Percentiles rank a stretch among this genome's conserved stretches.
phyloP scores from a whole-genome alignment of 371 early-diverging fungal species.

The Chytridium lagenaria region DNA sequence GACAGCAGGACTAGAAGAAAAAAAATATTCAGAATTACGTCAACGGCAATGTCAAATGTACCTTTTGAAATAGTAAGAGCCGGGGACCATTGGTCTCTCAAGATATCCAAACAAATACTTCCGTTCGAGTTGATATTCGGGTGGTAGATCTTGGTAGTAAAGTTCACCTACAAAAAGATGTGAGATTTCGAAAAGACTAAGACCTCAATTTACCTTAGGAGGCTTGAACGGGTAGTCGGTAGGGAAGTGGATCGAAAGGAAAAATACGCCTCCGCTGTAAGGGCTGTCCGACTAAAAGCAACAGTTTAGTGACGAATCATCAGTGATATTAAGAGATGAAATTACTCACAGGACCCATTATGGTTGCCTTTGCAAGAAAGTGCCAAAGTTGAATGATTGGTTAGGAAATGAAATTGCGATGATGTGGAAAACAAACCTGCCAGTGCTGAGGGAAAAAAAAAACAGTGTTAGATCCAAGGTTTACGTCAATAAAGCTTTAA shows the following conservation, averaged over 20 bases:
- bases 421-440: slow-evolving; percentile 59
- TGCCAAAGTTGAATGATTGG: background rate
- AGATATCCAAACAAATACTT: slow-evolving; percentile 97
- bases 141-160: slow-evolving; percentile 98
- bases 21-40: slow-evolving; percentile 14
- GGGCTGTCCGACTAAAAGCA: slow-evolving; percentile 55
- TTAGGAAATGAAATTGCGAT: background rate
- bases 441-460: slow-evolving; percentile 74
- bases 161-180: slow-evolving; percentile 72
- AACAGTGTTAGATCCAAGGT: slow-evolving; percentile 11
- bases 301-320: slow-evolving; percentile 57
- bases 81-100: slow-evolving; percentile 99
- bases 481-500: background rate
- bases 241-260: slow-evolving; percentile 98
- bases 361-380: slow-evolving; percentile 69
- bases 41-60: slow-evolving; percentile 28
- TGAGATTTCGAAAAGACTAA: background rate
- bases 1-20: slow-evolving; percentile 82
- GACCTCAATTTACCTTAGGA: slow-evolving; percentile 74
- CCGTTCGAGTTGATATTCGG: slow-evolving; percentile 99
- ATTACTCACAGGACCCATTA: slow-evolving; percentile 91
- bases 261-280: slow-evolving; percentile 89
- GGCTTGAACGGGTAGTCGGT: slow-evolving; percentile 99
- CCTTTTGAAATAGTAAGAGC: slow-evolving; percentile 97
- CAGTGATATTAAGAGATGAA: slow-evolving; percentile 71